Conservation (phyloP, 129 eudicot genomes). For the Escallonia rubra region DNA sequence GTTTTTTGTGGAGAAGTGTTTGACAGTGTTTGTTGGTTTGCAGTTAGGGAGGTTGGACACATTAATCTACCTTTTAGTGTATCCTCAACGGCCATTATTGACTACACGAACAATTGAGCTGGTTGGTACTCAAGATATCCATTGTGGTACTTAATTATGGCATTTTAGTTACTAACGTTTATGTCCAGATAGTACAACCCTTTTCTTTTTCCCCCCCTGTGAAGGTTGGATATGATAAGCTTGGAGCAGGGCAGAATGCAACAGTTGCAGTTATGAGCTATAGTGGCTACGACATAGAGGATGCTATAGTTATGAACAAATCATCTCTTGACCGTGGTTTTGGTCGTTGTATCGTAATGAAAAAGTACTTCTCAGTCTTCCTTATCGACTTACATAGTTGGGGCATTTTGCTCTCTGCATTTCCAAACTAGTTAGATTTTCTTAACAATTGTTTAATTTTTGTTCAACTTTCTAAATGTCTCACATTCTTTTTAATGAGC, state of each 20-base stretch:
- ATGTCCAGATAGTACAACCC: not conserved
- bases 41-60: constrained; percentile 82
- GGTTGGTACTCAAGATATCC: constrained; percentile 37
- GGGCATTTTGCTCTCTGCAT: not conserved
- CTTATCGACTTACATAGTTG: not conserved
- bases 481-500: constrained; percentile 12
- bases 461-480: not conserved
- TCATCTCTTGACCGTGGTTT: constrained; percentile 97
- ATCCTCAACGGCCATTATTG: constrained; percentile 90
- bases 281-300: constrained; percentile 97
- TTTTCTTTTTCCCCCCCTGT: constrained; percentile 5
- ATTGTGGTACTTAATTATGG: not conserved
- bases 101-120: constrained; percentile 93
- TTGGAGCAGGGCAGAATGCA: constrained; percentile 99
- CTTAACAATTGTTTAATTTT: not conserved
- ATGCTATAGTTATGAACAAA: constrained; percentile 97
- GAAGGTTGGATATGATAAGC: constrained; percentile 81
- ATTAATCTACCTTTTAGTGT: constrained; percentile 82
- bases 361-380: constrained; percentile 43
- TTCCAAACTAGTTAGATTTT: not conserved
- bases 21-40: constrained; percentile 1
- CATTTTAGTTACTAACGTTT: not conserved
- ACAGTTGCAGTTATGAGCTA: constrained; percentile 99
- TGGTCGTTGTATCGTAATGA: constrained; percentile 97
- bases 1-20: not conserved